Conservation (phyloP, 2,329 filamentous ascomycete species). For the Stachybotrys elegans region DNA sequence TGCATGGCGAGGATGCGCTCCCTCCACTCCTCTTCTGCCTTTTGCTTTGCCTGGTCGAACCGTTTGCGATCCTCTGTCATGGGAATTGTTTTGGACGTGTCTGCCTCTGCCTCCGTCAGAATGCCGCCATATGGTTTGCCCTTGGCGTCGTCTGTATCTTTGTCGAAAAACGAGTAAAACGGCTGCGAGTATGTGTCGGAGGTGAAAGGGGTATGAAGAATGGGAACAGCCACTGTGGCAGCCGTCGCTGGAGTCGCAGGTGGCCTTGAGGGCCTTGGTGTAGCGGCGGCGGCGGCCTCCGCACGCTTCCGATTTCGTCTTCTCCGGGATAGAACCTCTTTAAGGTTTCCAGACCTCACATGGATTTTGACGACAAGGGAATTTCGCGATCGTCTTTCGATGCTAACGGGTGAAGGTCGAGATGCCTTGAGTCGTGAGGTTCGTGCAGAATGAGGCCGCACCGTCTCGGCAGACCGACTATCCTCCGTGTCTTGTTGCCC, state of each 20-base stretch:
- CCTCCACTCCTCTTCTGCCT: constrained; percentile 89
- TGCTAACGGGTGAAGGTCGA: constrained; percentile 33
- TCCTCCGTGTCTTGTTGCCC: constrained; percentile 27
- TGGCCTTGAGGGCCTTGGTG: constrained; percentile 17
- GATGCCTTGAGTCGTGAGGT: constrained; percentile 51
- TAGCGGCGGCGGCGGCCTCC: constrained; percentile 12
- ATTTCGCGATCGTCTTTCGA: constrained; percentile 31
- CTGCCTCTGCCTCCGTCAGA: constrained; percentile 79
- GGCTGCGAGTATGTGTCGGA: constrained; percentile 64
- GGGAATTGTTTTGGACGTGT: constrained; percentile 85
- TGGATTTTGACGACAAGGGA: constrained; percentile 30
- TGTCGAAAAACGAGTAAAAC: constrained; percentile 85
- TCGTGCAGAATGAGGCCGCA: constrained; percentile 41
- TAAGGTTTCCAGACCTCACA: constrained; percentile 31
- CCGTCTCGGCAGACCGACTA: constrained; percentile 21
- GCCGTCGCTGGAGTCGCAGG: constrained; percentile 13
- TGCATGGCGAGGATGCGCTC: constrained; percentile 56
- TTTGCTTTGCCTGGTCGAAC: constrained; percentile 86
- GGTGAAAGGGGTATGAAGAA: constrained; percentile 52
- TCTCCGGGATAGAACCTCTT: constrained; percentile 29
- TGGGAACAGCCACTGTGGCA: constrained; percentile 11
- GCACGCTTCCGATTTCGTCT: constrained; percentile 26
- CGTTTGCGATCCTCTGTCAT: constrained; percentile 72
- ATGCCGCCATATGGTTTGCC: constrained; percentile 96
- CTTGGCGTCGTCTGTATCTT: constrained; percentile 82